Percentiles rank a stretch among this genome's conserved stretches.
Conservation (phyloP, 768 basidiomycete genomes). For the Podaxis pistillaris region DNA sequence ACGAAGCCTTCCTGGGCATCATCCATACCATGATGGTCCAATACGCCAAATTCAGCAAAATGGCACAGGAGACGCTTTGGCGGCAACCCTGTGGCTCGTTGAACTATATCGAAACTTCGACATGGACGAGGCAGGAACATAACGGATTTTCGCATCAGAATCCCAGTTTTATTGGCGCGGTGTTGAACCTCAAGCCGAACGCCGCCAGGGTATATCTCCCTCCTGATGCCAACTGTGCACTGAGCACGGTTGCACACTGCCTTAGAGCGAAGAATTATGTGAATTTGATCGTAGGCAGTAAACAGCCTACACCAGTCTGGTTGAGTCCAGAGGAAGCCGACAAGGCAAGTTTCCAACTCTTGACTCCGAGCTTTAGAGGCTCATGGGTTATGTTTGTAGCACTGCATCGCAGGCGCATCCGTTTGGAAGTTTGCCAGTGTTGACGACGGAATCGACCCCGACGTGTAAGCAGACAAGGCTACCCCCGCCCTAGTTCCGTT, state of each 20-base stretch:
- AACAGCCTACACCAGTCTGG: constrained; percentile 81
- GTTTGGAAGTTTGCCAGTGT: constrained; percentile 84
- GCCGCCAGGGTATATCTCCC: constrained; percentile 80
- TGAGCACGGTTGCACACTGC: constrained; percentile 83
- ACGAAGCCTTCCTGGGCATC: constrained; percentile 91
- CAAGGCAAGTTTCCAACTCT: constrained; percentile 33
- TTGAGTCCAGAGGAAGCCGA: constrained; percentile 74
- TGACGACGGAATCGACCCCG: constrained; percentile 68
- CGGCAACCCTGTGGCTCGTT: constrained; percentile 66
- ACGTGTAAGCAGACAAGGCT: constrained; percentile 47
- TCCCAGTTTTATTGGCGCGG: constrained; percentile 79
- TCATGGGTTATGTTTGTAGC: constrained; percentile 34
- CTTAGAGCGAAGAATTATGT: constrained; percentile 82
- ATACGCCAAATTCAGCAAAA: constrained; percentile 87
- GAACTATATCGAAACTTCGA: constrained; percentile 88
- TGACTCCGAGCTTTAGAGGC: background rate
- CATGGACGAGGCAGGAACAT: constrained; percentile 83
- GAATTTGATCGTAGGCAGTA: constrained; percentile 87
- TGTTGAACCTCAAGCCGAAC: constrained; percentile 74
- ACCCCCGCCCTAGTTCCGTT: background rate
- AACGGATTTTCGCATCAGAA: constrained; percentile 92
- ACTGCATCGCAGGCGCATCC: constrained; percentile 85
- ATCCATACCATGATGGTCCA: constrained; percentile 89
- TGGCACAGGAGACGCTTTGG: constrained; percentile 75
- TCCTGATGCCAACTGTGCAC: constrained; percentile 87